phyloP scores from a whole-genome alignment of 352 stramenopile genomes.

The Phytophthora pini region DNA sequence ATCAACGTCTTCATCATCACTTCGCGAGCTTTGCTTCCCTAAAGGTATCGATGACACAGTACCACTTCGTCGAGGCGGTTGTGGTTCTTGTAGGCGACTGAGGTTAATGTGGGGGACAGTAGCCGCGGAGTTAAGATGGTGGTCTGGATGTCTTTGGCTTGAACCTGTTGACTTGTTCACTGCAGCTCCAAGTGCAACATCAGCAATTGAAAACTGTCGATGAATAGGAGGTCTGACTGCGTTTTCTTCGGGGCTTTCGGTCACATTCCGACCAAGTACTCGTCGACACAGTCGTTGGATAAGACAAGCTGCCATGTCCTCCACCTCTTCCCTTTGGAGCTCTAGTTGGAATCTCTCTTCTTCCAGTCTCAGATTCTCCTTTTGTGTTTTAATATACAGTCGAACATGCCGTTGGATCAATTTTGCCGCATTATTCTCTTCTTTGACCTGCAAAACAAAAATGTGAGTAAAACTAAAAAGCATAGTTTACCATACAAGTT shows the following conservation, averaged over 20 bases:
- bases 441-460: conserved; percentile 15
- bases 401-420: conserved; percentile 36
- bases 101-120: conserved; percentile 24
- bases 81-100: conserved; percentile 7
- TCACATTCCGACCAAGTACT: not conserved
- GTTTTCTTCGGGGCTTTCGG: not conserved
- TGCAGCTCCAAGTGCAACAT: conserved; percentile 14
- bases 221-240: not conserved
- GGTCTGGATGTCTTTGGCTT: conserved; percentile 6
- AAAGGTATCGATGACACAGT: conserved; percentile 22
- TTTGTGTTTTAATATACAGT: conserved; percentile 18
- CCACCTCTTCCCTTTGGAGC: conserved; percentile 45
- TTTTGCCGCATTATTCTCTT: conserved; percentile 26
- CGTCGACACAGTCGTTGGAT: conserved; percentile 50
- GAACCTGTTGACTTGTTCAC: conserved; percentile 12
- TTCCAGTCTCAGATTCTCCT: conserved; percentile 4
- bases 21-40: conserved; percentile 4
- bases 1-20: conserved; percentile 23
- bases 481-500: not conserved
- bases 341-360: conserved; percentile 24
- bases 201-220: conserved; percentile 15
- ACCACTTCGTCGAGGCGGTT: conserved; percentile 20
- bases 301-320: conserved; percentile 47
- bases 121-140: conserved; percentile 15
- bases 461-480: not conserved